phyloP scores from a whole-genome alignment of 805 yeast species.

The Schwanniomyces occidentalis region DNA sequence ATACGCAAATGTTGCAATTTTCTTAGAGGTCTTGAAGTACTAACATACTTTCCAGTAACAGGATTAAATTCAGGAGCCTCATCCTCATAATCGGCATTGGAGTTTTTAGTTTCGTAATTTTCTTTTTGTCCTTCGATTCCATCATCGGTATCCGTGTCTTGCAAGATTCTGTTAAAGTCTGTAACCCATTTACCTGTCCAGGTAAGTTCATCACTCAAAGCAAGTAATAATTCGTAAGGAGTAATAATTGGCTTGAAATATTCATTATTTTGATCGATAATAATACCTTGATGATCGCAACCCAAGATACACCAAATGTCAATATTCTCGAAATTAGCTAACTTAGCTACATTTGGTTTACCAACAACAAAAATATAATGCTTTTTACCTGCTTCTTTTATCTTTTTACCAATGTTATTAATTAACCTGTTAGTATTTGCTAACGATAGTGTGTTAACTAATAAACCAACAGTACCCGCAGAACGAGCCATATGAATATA shows the following conservation, averaged over 20 bases:
- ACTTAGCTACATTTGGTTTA: slow-evolving; percentile 94
- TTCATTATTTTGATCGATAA: slow-evolving; percentile 74
- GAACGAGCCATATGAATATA: slow-evolving; percentile 86
- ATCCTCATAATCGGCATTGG: slow-evolving; percentile 36
- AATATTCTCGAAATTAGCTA: slow-evolving; percentile 92
- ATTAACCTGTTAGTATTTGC: slow-evolving; percentile 70
- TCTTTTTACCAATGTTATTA: slow-evolving; percentile 56
- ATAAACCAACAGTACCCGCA: slow-evolving; percentile 88
- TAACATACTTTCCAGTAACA: slow-evolving; percentile 76
- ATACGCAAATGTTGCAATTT: slow-evolving; percentile 63
- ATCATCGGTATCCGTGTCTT: slow-evolving; percentile 37
- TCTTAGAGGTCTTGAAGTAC: slow-evolving; percentile 75
- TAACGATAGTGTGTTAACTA: slow-evolving; percentile 86
- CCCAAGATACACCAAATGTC: slow-evolving; percentile 96
- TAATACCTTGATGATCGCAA: slow-evolving; percentile 91
- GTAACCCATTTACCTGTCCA: slow-evolving; percentile 97
- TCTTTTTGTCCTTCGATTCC: slow-evolving; percentile 26
- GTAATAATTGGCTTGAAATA: slow-evolving; percentile 91
- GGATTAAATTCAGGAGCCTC: slow-evolving; percentile 85
- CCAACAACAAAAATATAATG: slow-evolving; percentile 95
- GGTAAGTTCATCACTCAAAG: slow-evolving; percentile 68
- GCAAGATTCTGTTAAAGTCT: slow-evolving; percentile 61
- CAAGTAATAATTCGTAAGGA: slow-evolving; percentile 85
- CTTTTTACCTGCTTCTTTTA: slow-evolving; percentile 79
- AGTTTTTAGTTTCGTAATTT: slow-evolving; percentile 18